A percentile compares a stretch with the other conserved stretches of the same genome.
Evolutionary conservation across 805 yeast species (phyloP).

Genomic region (Cyberlindnera mrakii): DNA sequence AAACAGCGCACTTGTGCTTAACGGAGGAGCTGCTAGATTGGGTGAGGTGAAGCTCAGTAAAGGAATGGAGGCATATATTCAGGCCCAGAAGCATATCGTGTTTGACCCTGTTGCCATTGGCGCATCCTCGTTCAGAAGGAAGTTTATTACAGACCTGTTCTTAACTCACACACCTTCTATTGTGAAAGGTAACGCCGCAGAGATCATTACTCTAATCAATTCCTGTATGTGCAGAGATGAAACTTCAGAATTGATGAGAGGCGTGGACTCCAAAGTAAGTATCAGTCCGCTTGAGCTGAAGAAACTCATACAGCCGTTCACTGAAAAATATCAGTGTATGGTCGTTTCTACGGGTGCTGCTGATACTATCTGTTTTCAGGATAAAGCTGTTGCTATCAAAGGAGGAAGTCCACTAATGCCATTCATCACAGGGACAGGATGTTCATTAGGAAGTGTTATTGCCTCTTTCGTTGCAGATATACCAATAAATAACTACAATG

Average conservation of each 20-base stretch:
- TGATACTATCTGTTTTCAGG: conserved; percentile 42
- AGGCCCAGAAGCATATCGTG: conserved; percentile 51
- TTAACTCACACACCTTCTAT: conserved; percentile 43
- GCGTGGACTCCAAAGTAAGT: conserved; percentile 34
- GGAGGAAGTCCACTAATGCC: conserved; percentile 67
- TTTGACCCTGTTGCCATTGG: conserved; percentile 93
- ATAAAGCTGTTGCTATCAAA: conserved; percentile 28
- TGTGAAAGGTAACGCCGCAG: conserved; percentile 85
- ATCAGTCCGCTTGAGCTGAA: conserved; percentile 17
- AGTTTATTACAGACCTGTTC: conserved; percentile 42
- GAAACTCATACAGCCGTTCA: conserved; percentile 35
- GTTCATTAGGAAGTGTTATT: conserved; percentile 71
- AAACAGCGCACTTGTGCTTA: conserved; percentile 54
- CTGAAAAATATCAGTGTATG: conserved; percentile 39
- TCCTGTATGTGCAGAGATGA: conserved; percentile 60
- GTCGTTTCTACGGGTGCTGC: conserved; percentile 67
- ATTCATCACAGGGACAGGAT: conserved; percentile 74
- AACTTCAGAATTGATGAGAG: background rate
- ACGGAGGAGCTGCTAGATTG: conserved; percentile 61
- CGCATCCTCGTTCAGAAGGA: conserved; percentile 56
- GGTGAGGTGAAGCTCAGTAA: conserved; percentile 34
- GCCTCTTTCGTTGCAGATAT: conserved; percentile 45
- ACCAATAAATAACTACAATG: background rate
- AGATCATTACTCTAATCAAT: conserved; percentile 48
- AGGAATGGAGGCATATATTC: conserved; percentile 58